phyloP scores from a whole-genome alignment of 2,329 filamentous ascomycete genomes.

The Trichophaea hybrida region DNA sequence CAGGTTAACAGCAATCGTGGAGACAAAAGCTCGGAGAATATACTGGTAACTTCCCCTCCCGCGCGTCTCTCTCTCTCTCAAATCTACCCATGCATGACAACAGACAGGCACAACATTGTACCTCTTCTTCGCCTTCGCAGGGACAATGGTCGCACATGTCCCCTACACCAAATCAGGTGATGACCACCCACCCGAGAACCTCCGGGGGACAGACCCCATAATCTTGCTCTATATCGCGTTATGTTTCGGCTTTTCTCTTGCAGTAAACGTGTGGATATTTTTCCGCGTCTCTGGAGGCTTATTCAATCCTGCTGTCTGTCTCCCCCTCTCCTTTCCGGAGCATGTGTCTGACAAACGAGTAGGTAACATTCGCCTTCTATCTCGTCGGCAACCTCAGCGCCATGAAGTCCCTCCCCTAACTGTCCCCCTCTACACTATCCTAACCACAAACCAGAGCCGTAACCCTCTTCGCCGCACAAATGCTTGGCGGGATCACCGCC shows the following conservation, averaged over 20 bases:
- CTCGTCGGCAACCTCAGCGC: constrained; percentile 44
- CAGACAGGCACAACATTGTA: constrained; percentile 29
- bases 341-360: not conserved
- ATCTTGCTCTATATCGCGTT: constrained; percentile 38
- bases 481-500: constrained; percentile 45
- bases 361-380: constrained; percentile 42
- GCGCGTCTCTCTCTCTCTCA: no score
- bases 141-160: constrained; percentile 18
- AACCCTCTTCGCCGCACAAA: constrained; percentile 42
- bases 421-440: no score
- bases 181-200: constrained; percentile 7
- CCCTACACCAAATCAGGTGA: constrained; percentile 5
- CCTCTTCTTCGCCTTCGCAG: constrained; percentile 29
- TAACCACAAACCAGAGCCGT: constrained; percentile 33
- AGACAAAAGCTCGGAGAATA: not conserved
- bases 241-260: constrained; percentile 39
- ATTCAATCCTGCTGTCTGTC: constrained; percentile 32
- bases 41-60: not conserved
- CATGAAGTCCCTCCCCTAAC: no score
- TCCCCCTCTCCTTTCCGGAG: not conserved
- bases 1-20: not conserved
- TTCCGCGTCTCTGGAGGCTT: constrained; percentile 38
- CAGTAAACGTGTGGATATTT: constrained; percentile 44
- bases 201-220: constrained; percentile 5
- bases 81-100: no score